phyloP scores from a whole-genome alignment of 164 flowering plant species.

The Berberis vulgaris region DNA sequence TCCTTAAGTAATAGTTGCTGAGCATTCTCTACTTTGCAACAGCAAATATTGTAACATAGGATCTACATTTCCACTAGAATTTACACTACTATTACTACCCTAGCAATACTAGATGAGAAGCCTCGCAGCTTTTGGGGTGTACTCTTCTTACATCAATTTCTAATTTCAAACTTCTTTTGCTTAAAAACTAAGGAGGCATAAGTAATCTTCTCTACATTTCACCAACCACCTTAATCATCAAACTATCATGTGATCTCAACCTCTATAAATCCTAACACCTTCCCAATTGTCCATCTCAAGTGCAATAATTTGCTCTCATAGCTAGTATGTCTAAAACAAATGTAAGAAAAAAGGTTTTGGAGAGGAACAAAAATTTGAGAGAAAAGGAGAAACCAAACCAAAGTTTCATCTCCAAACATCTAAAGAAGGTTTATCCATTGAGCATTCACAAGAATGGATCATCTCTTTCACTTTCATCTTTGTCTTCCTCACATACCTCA shows the following conservation, averaged over 20 bases:
- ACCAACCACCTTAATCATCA: conserved; percentile 29
- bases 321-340: conserved; percentile 37
- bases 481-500: conserved; percentile 48
- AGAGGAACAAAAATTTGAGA: conserved; percentile 29
- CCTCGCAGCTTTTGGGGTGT: neutral
- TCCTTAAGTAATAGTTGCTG: no score
- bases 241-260: conserved; percentile 7
- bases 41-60: no score
- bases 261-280: conserved; percentile 10
- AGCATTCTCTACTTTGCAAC: no score
- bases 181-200: conserved; percentile 19
- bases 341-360: conserved; percentile 33
- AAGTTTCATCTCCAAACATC: conserved; percentile 44
- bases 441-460: conserved; percentile 51
- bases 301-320: conserved; percentile 1
- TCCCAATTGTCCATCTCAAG: conserved; percentile 3
- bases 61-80: no score
- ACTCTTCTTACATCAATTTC: neutral
- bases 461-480: conserved; percentile 47
- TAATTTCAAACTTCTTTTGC: conserved; percentile 15
- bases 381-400: conserved; percentile 40
- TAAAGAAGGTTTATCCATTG: conserved; percentile 73
- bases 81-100: no score
- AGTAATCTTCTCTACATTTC: conserved; percentile 23
- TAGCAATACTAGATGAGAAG: neutral